phyloP scores from a whole-genome alignment of 257 asterid genomes.

The Nyctanthes arbortristis region DNA sequence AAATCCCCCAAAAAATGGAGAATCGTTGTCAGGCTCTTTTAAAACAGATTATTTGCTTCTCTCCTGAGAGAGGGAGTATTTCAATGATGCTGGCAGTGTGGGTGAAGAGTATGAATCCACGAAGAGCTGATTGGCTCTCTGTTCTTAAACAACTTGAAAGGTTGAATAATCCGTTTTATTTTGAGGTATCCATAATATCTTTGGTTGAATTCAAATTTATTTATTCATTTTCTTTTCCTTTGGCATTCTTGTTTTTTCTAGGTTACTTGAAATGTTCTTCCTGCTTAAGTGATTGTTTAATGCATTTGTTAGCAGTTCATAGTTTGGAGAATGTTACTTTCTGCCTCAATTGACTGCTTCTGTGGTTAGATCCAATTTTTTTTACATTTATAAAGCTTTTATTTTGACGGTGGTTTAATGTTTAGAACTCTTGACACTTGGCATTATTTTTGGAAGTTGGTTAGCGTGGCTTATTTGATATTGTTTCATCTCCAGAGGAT shows the following conservation, averaged over 20 bases:
- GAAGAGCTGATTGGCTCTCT: conserved; percentile 82
- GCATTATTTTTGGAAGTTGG: conserved; percentile 12
- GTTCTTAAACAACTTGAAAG: conserved; percentile 73
- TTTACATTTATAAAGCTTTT: background rate
- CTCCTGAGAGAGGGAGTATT: conserved; percentile 55
- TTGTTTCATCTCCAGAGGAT: background rate
- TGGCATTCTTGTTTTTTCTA: background rate
- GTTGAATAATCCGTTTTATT: conserved; percentile 59
- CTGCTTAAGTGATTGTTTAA: background rate
- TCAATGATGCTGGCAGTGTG: conserved; percentile 60
- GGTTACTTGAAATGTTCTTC: background rate
- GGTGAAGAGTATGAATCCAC: conserved; percentile 82
- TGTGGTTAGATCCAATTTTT: background rate
- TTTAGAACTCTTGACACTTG: conserved; percentile 1
- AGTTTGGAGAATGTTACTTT: too few species aligned
- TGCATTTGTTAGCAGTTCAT: background rate
- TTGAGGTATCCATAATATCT: conserved; percentile 48
- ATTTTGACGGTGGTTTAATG: background rate
- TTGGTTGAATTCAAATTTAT: background rate
- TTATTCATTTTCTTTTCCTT: background rate
- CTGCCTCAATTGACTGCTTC: background rate
- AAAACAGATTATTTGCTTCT: conserved; percentile 60
- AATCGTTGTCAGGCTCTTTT: conserved; percentile 71
- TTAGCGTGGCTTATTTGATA: conserved; percentile 13
- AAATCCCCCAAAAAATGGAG: conserved; percentile 58